Conservation (phyloP, 345 rosid genomes). For the Hypericum perforatum region DNA sequence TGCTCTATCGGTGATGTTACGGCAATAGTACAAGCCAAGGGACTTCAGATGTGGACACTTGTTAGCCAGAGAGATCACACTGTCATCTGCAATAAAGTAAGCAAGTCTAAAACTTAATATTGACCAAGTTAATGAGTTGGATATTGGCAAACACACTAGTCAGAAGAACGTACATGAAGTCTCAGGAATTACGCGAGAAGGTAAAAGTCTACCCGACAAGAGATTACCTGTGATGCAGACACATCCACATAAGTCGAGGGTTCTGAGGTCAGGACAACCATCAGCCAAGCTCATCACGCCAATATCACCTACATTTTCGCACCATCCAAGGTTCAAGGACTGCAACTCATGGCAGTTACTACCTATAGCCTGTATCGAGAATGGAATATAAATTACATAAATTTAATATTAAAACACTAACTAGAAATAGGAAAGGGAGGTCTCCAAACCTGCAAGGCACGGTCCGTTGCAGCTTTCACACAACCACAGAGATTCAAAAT, state of each 20-base stretch:
- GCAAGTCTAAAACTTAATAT: background rate
- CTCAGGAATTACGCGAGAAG: background rate
- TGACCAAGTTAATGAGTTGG: too few species aligned
- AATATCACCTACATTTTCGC: conserved; percentile 70
- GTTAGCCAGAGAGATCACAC: conserved; percentile 81
- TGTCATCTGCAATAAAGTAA: conserved; percentile 44
- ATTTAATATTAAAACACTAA: background rate
- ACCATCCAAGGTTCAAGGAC: conserved; percentile 86
- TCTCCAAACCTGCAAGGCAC: conserved; percentile 57
- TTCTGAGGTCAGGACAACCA: conserved; percentile 85
- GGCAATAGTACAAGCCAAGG: conserved; percentile 80
- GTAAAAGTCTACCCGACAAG: background rate
- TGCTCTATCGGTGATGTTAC: conserved; percentile 78
- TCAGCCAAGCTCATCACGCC: conserved; percentile 82
- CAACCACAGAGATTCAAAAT: conserved; percentile 86
- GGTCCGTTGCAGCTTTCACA: conserved; percentile 66
- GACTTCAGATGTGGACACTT: conserved; percentile 68
- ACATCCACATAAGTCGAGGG: conserved; percentile 77
- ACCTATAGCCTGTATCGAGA: conserved; percentile 63
- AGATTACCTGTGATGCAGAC: conserved; percentile 64
- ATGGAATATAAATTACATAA: background rate
- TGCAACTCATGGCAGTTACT: conserved; percentile 62
- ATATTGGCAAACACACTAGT: too few species aligned
- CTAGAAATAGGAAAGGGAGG: background rate
- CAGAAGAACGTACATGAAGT: background rate